Percentiles rank a stretch among this genome's conserved stretches.
Evolutionary conservation across 2,329 filamentous ascomycete genomes (phyloP).

Genomic region (Apiospora aurea): DNA sequence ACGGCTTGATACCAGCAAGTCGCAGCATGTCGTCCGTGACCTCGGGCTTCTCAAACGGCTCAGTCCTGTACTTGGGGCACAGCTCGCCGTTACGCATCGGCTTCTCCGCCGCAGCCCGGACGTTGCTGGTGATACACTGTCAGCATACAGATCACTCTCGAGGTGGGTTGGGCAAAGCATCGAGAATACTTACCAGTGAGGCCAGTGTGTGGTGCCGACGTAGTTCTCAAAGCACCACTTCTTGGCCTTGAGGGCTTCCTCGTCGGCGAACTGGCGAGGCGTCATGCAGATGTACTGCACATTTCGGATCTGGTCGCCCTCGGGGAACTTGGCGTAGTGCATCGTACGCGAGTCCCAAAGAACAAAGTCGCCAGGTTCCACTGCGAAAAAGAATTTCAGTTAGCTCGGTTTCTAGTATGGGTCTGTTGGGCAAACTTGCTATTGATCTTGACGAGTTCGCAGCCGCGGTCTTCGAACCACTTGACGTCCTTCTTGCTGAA

Average conservation of each 20-base stretch:
- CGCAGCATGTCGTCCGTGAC: constrained; percentile 43
- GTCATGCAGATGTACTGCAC: constrained; percentile 48
- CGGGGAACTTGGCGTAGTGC: constrained; percentile 49
- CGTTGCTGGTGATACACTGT: constrained; percentile 38
- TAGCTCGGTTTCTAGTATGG: background rate
- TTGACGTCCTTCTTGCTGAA: constrained; percentile 51
- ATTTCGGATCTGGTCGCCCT: constrained; percentile 44
- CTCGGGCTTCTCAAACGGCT: constrained; percentile 48
- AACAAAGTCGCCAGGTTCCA: constrained; percentile 51
- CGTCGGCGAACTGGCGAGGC: constrained; percentile 43
- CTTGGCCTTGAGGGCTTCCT: constrained; percentile 43
- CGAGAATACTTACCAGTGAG: constrained; percentile 34
- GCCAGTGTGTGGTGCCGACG: constrained; percentile 48
- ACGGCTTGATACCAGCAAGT: constrained; percentile 44
- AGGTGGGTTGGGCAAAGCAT: background rate
- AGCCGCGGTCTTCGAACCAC: constrained; percentile 50
- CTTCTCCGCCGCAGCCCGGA: constrained; percentile 42
- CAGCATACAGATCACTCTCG: background rate
- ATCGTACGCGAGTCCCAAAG: constrained; percentile 55
- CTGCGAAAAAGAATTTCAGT: background rate
- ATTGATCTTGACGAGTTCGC: constrained; percentile 46
- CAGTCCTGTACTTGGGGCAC: constrained; percentile 44
- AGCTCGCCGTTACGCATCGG: constrained; percentile 45
- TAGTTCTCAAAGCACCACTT: constrained; percentile 43
- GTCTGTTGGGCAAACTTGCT: background rate